Base-by-base conservation (phyloP, 495 filamentous ascomycete species). In the Neurospora terricola region DNA sequence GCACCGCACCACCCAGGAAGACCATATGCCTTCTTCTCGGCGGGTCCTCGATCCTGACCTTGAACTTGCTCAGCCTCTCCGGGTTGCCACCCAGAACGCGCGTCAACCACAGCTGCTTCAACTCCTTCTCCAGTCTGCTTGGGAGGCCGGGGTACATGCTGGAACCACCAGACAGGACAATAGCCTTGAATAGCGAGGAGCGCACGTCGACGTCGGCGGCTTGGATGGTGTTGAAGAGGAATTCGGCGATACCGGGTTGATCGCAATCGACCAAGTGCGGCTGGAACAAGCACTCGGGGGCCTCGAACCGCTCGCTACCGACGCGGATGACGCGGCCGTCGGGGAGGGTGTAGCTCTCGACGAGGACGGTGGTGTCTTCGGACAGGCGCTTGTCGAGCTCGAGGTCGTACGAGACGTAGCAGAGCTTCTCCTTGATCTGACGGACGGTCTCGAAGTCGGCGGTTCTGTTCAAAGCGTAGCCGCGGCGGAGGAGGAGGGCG, bases 391-490 rank as follows among this genome's bases (percentile, higher is more conserved):
- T 92, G 87, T 99, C 96, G 62, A 98, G 87, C 84, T 96, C 93
- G 71, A 99, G 88, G 82, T 99, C 96, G 85, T 98, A 99, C 5
- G 94, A 97, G 73, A 99, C 94, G 83, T 99, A 99, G 86, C 95
- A 98, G 40, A 99, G 91, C 89, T 98, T 98, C 86, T 99, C 96
- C 85, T 99, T 99, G 84, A 99, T 98, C 82, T 97, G 95, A 62
- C 96, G 93, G 48, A 98, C 96, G 37, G 96, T 99, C 84, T 99
- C 96, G 81, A 99, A 99, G 81, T 99, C 96, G 79, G 96, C 96
- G 10, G 96, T 99, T 77, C 96, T 89, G 89, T 99, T 99, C 69
- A 99, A 87, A 27, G 96, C 96, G 82, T 99, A 99, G 12, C 96
- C 96, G 73, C 96, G 89, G 76, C 96, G 93, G 72, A 98, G 90